Conservation (phyloP, 495 filamentous ascomycete genomes). For the Astrothelium subdiscretum region DNA sequence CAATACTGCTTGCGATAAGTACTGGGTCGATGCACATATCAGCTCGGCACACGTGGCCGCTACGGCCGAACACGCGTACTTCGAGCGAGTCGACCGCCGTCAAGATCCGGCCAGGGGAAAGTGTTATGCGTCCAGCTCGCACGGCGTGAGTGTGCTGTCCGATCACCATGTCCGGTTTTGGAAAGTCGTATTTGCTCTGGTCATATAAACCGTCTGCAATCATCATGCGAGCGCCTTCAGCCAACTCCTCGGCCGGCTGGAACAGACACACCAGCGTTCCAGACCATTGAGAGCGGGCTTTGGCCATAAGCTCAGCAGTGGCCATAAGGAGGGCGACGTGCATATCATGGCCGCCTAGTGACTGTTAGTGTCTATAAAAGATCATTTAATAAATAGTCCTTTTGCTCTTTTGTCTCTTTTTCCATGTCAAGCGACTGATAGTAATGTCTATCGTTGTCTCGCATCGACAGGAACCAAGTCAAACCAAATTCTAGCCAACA, state of each 20-base stretch:
- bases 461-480: no score
- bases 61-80: slow-evolving; percentile 40
- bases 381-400: not conserved
- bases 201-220: slow-evolving; percentile 40
- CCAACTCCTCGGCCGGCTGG: slow-evolving; percentile 44
- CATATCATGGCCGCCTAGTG: slow-evolving; percentile 41
- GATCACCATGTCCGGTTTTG: slow-evolving; percentile 38
- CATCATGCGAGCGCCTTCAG: slow-evolving; percentile 42
- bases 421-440: no score
- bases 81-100: slow-evolving; percentile 34
- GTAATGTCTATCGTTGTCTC: no score
- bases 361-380: not conserved
- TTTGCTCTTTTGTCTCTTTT: no score
- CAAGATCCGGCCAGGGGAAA: not conserved
- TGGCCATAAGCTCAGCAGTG: slow-evolving; percentile 33
- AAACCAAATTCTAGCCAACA: no score
- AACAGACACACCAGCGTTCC: slow-evolving; percentile 45
- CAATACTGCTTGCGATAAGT: slow-evolving; percentile 37
- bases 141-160: slow-evolving; percentile 43
- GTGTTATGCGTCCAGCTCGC: slow-evolving; percentile 26
- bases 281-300: slow-evolving; percentile 30
- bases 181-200: slow-evolving; percentile 23
- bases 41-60: slow-evolving; percentile 41
- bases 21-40: slow-evolving; percentile 42
- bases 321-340: slow-evolving; percentile 44